Percentiles rank a stretch among this genome's conserved stretches.
Evolutionary conservation across 2,329 filamentous ascomycete species (phyloP).

Genomic region (Neopestalotiopsis clavispora): DNA sequence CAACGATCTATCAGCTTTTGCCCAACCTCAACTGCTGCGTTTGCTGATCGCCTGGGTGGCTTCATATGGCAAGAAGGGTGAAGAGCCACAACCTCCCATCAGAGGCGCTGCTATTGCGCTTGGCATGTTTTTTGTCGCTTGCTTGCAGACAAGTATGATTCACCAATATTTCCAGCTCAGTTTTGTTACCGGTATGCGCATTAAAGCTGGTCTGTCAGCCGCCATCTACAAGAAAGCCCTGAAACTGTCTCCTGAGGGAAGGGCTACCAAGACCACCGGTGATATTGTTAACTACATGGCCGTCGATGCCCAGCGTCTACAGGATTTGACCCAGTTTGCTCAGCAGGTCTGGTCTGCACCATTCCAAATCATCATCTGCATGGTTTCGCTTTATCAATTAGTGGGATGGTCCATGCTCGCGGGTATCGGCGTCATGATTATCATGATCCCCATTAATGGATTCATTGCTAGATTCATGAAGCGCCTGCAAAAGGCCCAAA

Average conservation of each 20-base stretch:
- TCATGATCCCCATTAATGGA: slow-evolving; percentile 97
- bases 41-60: slow-evolving; percentile 82
- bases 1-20: slow-evolving; percentile 85
- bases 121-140: slow-evolving; percentile 88
- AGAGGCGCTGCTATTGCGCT: slow-evolving; percentile 87
- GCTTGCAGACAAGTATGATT: slow-evolving; percentile 85
- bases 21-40: slow-evolving; percentile 88
- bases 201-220: slow-evolving; percentile 88
- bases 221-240: slow-evolving; percentile 93
- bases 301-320: slow-evolving; percentile 92
- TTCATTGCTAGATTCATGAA: slow-evolving; percentile 93
- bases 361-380: slow-evolving; percentile 94
- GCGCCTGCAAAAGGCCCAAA: slow-evolving; percentile 90
- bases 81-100: slow-evolving; percentile 75
- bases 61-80: slow-evolving; percentile 65
- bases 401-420: slow-evolving; percentile 95
- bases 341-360: slow-evolving; percentile 97
- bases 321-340: slow-evolving; percentile 93
- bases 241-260: slow-evolving; percentile 89
- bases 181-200: slow-evolving; percentile 95
- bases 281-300: slow-evolving; percentile 99
- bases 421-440: slow-evolving; percentile 90
- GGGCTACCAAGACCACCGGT: slow-evolving; percentile 86
- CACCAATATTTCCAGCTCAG: slow-evolving; percentile 98
- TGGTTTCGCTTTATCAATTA: slow-evolving; percentile 94